Percentiles rank a stretch among this genome's conserved stretches.
phyloP scores from a whole-genome alignment of 768 basidiomycete genomes.

The Tubosaeta sp. region DNA sequence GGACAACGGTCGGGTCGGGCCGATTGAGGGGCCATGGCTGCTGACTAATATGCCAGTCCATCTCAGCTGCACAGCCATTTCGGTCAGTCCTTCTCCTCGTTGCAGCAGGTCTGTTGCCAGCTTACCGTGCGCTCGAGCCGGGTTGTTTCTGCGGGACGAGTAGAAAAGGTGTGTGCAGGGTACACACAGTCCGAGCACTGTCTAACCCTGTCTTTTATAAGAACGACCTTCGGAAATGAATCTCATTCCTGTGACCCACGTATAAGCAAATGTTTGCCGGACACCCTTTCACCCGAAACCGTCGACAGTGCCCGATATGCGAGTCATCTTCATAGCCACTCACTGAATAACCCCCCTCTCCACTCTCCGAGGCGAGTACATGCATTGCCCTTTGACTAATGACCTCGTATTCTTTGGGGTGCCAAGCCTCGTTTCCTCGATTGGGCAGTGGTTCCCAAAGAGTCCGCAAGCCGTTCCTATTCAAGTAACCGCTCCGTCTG shows the following conservation, averaged over 20 bases:
- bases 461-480: conserved; percentile 13
- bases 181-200: conserved; percentile 7
- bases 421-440: conserved; percentile 19
- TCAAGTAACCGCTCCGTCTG: conserved; percentile 23
- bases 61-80: conserved; percentile 23
- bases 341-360: conserved; percentile 16
- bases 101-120: conserved; percentile 10
- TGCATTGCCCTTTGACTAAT: conserved; percentile 33
- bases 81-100: conserved; percentile 16
- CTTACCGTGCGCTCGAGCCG: conserved; percentile 17
- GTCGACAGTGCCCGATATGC: conserved; percentile 24
- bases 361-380: conserved; percentile 17
- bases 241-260: conserved; percentile 29
- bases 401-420: conserved; percentile 15
- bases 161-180: conserved; percentile 22
- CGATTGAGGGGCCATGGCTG: conserved; percentile 26
- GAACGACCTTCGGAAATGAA: conserved; percentile 32
- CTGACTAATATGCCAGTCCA: conserved; percentile 33
- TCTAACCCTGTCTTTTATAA: conserved; percentile 28
- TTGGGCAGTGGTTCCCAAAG: conserved; percentile 8
- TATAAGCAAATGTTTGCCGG: conserved; percentile 25
- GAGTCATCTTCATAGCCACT: conserved; percentile 24
- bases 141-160: not conserved
- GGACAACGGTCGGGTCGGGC: conserved; percentile 34
- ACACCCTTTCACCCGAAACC: conserved; percentile 31